Evolutionary conservation across 169 alveolate genomes (phyloP).

Genomic region (Neospora caninum): DNA sequence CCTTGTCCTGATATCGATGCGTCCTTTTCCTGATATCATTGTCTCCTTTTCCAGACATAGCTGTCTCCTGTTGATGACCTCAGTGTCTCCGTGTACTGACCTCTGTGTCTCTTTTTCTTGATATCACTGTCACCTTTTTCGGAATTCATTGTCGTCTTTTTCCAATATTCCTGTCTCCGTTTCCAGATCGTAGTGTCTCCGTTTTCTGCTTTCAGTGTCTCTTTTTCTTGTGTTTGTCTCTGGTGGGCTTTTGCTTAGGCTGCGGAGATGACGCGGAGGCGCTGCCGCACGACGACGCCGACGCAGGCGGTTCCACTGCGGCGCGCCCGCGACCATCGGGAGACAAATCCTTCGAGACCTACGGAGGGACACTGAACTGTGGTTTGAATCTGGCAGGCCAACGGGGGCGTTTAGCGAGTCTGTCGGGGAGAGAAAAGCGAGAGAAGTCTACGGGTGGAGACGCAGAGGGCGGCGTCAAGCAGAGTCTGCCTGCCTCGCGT

Average conservation of each 20-base stretch:
- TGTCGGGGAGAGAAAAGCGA: not conserved
- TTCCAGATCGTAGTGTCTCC: no score
- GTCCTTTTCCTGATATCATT: not conserved
- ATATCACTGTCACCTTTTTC: no score
- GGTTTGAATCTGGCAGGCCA: not conserved
- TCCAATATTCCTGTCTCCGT: no score
- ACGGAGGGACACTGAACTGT: not conserved
- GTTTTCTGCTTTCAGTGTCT: no score
- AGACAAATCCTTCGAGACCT: not conserved
- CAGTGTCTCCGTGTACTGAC: no score
- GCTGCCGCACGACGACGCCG: not conserved
- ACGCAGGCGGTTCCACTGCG: not conserved
- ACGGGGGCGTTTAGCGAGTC: no score
- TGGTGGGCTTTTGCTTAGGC: not conserved
- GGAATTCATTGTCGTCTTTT: no score
- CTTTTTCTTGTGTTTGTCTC: no score
- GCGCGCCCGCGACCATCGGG: not conserved
- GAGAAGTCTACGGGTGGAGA: not conserved
- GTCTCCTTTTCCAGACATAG: not conserved
- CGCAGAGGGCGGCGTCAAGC: not conserved
- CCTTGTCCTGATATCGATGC: no score
- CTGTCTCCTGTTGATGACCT: not conserved
- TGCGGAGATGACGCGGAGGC: not conserved
- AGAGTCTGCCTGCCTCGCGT: slow-evolving; percentile 21
- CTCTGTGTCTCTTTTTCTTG: no score